A percentile compares a stretch with the other conserved stretches of the same genome.
phyloP scores from a whole-genome alignment of 768 basidiomycete species.

The Sarcodon sp. region DNA sequence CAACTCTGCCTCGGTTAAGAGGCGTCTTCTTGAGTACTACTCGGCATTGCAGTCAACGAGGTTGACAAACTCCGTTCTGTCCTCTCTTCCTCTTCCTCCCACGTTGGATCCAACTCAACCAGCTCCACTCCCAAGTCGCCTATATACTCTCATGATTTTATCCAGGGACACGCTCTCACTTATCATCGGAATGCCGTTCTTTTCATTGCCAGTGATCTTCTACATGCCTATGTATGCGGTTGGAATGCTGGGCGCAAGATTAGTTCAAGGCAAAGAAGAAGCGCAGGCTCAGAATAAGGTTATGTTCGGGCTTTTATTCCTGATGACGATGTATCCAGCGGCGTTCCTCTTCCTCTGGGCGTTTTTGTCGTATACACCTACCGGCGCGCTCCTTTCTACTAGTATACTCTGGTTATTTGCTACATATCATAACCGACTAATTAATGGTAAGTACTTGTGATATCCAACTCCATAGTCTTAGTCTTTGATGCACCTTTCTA shows the following conservation, averaged over 20 bases:
- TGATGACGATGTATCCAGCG: constrained; percentile 70
- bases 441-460: constrained; percentile 52
- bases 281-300: constrained; percentile 97
- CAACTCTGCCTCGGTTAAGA: constrained; percentile 48
- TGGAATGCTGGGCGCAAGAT: constrained; percentile 57
- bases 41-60: constrained; percentile 72
- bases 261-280: constrained; percentile 83
- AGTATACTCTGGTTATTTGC: constrained; percentile 65
- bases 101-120: constrained; percentile 73
- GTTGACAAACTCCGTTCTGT: constrained; percentile 77
- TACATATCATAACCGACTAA: constrained; percentile 73
- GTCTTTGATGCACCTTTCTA: constrained; percentile 13
- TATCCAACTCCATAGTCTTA: constrained; percentile 1
- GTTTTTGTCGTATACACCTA: constrained; percentile 58
- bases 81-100: constrained; percentile 72
- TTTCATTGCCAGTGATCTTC: constrained; percentile 73
- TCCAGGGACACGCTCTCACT: constrained; percentile 64
- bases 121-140: constrained; percentile 64
- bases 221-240: constrained; percentile 81
- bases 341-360: constrained; percentile 83
- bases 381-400: constrained; percentile 63
- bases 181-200: constrained; percentile 74
- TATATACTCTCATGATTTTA: constrained; percentile 68
- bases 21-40: constrained; percentile 75
- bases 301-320: constrained; percentile 65